phyloP scores from a whole-genome alignment of 2,329 filamentous ascomycete species.

The Talaromyces sp. region DNA sequence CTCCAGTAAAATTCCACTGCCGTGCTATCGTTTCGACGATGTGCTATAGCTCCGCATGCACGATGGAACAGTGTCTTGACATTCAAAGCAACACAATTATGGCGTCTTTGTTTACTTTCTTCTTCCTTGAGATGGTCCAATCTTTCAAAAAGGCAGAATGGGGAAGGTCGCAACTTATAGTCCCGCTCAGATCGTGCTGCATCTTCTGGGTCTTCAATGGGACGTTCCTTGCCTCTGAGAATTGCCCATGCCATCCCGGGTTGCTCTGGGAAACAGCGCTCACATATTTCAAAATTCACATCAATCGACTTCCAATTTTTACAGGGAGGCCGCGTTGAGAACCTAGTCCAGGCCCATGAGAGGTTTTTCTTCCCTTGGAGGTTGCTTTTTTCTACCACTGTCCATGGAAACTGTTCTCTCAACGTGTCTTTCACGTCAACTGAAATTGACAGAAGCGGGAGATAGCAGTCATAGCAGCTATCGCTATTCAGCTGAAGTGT shows the following conservation, averaged over 20 bases:
- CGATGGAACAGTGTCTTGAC: conserved; percentile 37
- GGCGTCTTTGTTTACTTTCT: conserved; percentile 26
- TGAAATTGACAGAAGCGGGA: conserved; percentile 31
- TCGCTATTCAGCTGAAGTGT: conserved; percentile 20
- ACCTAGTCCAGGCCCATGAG: conserved; percentile 34
- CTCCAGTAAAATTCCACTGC: conserved; percentile 42
- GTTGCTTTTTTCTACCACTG: conserved; percentile 28
- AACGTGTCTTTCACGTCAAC: conserved; percentile 18
- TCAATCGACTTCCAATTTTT: conserved; percentile 29
- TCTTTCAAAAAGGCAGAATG: conserved; percentile 41
- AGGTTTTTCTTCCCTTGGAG: conserved; percentile 25
- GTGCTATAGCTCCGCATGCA: conserved; percentile 30
- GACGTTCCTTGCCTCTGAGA: conserved; percentile 24
- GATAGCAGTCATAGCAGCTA: conserved; percentile 32
- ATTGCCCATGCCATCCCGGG: conserved; percentile 36
- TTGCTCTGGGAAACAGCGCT: conserved; percentile 32
- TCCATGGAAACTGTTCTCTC: conserved; percentile 25
- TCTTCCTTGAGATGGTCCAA: conserved; percentile 21
- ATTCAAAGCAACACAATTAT: conserved; percentile 41
- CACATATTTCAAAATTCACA: conserved; percentile 21
- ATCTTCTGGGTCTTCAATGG: conserved; percentile 52
- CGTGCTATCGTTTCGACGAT: conserved; percentile 12
- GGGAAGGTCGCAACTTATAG: conserved; percentile 47
- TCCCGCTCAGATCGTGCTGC: conserved; percentile 51
- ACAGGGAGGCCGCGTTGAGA: conserved; percentile 26